Conservation (phyloP, 163 green algal genomes). For the Scenedesmus sp. region DNA sequence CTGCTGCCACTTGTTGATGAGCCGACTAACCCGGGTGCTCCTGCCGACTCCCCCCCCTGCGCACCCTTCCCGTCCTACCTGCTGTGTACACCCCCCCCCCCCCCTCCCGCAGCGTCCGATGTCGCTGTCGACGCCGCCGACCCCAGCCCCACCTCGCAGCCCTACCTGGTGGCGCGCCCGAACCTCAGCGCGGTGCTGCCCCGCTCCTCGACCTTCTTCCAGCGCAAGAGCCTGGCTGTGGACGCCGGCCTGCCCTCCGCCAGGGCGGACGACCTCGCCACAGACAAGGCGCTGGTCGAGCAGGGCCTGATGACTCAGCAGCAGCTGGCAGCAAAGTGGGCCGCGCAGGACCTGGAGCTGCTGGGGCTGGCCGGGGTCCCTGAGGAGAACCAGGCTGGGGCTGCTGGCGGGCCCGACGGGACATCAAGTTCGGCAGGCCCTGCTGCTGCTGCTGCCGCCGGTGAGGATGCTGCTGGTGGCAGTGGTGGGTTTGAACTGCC, state of each 20-base stretch:
- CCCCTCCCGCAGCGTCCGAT: not conserved
- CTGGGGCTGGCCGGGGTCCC: not conserved
- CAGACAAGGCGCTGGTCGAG: slow-evolving; percentile 21
- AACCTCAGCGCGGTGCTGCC: slow-evolving; percentile 20
- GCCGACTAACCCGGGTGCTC: no score
- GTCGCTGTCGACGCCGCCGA: not conserved
- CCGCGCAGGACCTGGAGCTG: not conserved
- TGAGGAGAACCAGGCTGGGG: not conserved
- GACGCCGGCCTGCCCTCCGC: slow-evolving; percentile 27
- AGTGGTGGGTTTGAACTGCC: not conserved
- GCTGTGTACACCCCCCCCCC: not conserved
- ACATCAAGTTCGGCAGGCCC: not conserved
- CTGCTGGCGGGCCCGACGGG: not conserved
- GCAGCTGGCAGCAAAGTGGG: slow-evolving; percentile 20
- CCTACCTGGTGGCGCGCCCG: slow-evolving; percentile 36
- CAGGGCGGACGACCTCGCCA: slow-evolving; percentile 18
- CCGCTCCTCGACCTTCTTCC: slow-evolving; percentile 5
- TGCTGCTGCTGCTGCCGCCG: not conserved
- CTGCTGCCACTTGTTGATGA: no score
- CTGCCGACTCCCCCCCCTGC: no score
- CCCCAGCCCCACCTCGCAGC: not conserved
- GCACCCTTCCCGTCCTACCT: no score
- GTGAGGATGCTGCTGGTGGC: not conserved
- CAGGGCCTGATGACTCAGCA: slow-evolving; percentile 25
- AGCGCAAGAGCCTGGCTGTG: slow-evolving; percentile 3